Percentiles rank a stretch among this genome's conserved stretches.
These are phyloP conservation scores for Buddleja alternifolia DNA, from an alignment of 257 asterid genomes.

Conservation along the genomic window DNA sequence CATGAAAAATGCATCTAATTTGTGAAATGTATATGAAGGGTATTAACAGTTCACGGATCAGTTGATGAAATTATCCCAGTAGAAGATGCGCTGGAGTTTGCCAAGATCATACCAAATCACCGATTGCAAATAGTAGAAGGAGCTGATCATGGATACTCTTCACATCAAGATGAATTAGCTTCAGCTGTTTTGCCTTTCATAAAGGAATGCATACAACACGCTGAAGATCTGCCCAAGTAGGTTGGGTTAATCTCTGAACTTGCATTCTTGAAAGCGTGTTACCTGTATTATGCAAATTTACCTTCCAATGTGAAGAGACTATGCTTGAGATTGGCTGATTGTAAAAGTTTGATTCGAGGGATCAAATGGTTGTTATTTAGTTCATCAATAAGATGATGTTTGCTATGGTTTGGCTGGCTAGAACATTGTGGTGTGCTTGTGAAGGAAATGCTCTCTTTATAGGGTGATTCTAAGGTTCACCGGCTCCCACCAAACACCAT, in stretches of 20 bases:
- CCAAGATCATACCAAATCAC: constrained; percentile 64
- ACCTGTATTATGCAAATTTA: no score
- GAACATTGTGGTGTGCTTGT: no score
- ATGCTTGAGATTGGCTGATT: no score
- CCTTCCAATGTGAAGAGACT: no score
- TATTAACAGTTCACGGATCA: constrained; percentile 78
- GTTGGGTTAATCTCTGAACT: constrained; percentile 5
- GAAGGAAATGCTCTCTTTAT: no score
- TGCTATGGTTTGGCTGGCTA: no score
- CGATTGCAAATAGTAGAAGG: constrained; percentile 52
- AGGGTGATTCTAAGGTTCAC: no score
- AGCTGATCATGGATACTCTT: constrained; percentile 57
- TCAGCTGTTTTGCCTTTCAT: constrained; percentile 53
- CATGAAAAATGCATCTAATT: neutral
- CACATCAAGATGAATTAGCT: constrained; percentile 55
- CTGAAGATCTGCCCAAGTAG: constrained; percentile 19
- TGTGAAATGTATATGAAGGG: constrained; percentile 41
- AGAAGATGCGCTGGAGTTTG: constrained; percentile 69
- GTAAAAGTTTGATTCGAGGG: no score
- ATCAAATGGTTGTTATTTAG: no score
- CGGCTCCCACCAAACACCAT: no score
- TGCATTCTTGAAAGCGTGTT: neutral
- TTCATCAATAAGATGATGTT: no score
- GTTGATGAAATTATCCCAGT: constrained; percentile 70
- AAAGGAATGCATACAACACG: constrained; percentile 44